Conservation (phyloP, 306 rosid species). For the Leucaena leucocephala region DNA sequence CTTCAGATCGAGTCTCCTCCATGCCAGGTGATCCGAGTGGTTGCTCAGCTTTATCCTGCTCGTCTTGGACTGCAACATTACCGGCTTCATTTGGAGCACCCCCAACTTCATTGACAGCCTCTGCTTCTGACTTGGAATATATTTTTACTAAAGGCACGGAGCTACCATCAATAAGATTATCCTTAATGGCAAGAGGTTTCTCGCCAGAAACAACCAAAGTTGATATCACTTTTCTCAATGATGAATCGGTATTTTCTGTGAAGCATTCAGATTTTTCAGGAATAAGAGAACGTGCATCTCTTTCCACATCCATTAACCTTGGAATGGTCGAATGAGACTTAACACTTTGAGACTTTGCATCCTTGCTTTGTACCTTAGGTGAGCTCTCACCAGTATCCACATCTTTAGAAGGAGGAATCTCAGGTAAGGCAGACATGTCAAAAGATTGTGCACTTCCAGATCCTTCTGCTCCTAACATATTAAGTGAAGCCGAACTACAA, state of each 20-base stretch:
- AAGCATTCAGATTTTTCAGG: conserved; percentile 34
- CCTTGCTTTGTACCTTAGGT: conserved; percentile 39
- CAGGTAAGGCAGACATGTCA: conserved; percentile 45
- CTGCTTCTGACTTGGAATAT: conserved; percentile 52
- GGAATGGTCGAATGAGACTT: background rate
- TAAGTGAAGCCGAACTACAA: conserved; percentile 58
- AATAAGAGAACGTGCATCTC: background rate
- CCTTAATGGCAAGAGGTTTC: conserved; percentile 39
- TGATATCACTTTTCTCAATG: conserved; percentile 39
- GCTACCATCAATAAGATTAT: conserved; percentile 32
- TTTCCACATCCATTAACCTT: conserved; percentile 5
- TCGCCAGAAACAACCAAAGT: conserved; percentile 43
- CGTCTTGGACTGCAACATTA: conserved; percentile 49
- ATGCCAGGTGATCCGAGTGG: conserved; percentile 45
- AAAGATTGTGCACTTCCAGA: conserved; percentile 46
- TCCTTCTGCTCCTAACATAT: conserved; percentile 52
- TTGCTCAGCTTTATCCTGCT: conserved; percentile 50
- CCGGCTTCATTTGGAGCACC: conserved; percentile 42
- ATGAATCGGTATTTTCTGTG: conserved; percentile 30
- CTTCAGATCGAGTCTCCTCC: conserved; percentile 59
- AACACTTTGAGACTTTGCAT: conserved; percentile 18
- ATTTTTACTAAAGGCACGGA: conserved; percentile 39
- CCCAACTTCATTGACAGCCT: conserved; percentile 42
- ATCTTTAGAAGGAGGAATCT: conserved; percentile 53
- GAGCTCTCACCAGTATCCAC: conserved; percentile 38